Percentiles rank a stretch among this genome's conserved stretches.
These are phyloP conservation scores for Dryas alaskensis DNA, from an alignment of 306 rosid species.

Conservation along the genomic window DNA sequence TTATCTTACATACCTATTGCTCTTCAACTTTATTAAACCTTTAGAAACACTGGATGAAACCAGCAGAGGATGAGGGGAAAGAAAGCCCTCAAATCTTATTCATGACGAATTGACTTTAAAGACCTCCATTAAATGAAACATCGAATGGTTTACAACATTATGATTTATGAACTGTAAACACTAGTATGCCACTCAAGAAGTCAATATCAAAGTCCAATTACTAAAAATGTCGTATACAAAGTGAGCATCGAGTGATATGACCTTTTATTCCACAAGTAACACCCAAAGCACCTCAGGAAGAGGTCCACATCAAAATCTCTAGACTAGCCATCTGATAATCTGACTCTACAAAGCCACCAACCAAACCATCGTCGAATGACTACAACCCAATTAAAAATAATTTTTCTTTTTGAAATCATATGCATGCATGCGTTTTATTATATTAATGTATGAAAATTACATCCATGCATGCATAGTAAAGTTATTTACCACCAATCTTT, in stretches of 20 bases:
- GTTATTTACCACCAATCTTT: constrained; percentile 63
- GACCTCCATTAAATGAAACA: too few species aligned
- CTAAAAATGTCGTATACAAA: background rate
- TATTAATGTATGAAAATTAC: constrained; percentile 10
- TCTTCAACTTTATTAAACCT: background rate
- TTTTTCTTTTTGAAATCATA: background rate
- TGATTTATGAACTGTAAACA: too few species aligned
- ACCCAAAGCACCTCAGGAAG: constrained; percentile 40
- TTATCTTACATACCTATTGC: background rate
- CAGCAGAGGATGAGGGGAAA: too few species aligned
- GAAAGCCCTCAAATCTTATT: too few species aligned
- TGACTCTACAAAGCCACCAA: constrained; percentile 55
- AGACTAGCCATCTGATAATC: constrained; percentile 13
- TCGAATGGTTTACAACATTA: too few species aligned
- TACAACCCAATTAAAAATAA: constrained; percentile 22
- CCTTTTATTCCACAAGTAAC: constrained; percentile 28
- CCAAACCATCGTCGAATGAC: constrained; percentile 9
- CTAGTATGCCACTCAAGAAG: background rate
- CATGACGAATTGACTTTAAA: too few species aligned
- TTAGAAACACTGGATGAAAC: too few species aligned
- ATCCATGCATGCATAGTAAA: constrained; percentile 4
- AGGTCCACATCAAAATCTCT: constrained; percentile 44
- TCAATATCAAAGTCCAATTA: background rate
- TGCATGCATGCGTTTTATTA: background rate
- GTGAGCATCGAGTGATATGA: background rate